phyloP scores from a whole-genome alignment of 2,329 filamentous ascomycete genomes.

The Cladosporium sp. region DNA sequence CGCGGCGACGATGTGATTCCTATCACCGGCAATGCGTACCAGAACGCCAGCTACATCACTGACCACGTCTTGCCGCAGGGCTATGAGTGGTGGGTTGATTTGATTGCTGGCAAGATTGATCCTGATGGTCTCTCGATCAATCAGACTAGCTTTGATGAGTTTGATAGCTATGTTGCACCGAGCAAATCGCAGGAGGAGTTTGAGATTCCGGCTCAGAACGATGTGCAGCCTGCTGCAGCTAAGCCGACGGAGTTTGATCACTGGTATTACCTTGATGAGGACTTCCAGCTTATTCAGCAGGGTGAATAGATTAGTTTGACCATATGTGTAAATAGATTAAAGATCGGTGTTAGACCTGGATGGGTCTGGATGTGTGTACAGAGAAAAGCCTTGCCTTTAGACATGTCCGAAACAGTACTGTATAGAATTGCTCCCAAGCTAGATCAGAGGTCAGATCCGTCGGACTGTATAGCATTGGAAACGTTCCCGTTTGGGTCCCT shows the following conservation, averaged over 20 bases:
- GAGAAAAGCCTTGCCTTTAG: too few relatives aligned
- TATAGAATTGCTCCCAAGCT: too few relatives aligned
- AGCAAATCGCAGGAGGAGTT: slow-evolving; percentile 5
- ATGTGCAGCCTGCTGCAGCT: neutral
- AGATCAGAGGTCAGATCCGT: too few relatives aligned
- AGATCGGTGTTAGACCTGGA: too few relatives aligned
- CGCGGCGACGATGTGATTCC: slow-evolving; percentile 99
- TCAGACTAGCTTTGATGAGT: slow-evolving; percentile 31
- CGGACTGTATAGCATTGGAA: too few relatives aligned
- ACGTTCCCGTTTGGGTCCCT: too few relatives aligned
- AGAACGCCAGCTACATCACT: slow-evolving; percentile 99
- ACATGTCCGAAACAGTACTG: too few relatives aligned
- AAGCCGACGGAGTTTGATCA: slow-evolving; percentile 11
- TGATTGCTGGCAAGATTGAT: slow-evolving; percentile 75
- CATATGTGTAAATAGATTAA: too few relatives aligned
- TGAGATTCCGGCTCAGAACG: slow-evolving; percentile 8
- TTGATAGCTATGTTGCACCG: slow-evolving; percentile 9
- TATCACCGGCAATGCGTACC: slow-evolving; percentile 99
- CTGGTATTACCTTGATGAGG: slow-evolving; percentile 12
- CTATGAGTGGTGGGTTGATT: slow-evolving; percentile 92
- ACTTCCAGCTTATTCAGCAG: slow-evolving; percentile 16
- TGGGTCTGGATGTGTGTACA: too few relatives aligned
- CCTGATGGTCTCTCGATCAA: slow-evolving; percentile 21
- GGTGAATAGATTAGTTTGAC: neutral
- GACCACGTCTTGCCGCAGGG: slow-evolving; percentile 94